Base-by-base conservation (phyloP, 2,329 filamentous ascomycete species). In the Didymella pinodella region DNA sequence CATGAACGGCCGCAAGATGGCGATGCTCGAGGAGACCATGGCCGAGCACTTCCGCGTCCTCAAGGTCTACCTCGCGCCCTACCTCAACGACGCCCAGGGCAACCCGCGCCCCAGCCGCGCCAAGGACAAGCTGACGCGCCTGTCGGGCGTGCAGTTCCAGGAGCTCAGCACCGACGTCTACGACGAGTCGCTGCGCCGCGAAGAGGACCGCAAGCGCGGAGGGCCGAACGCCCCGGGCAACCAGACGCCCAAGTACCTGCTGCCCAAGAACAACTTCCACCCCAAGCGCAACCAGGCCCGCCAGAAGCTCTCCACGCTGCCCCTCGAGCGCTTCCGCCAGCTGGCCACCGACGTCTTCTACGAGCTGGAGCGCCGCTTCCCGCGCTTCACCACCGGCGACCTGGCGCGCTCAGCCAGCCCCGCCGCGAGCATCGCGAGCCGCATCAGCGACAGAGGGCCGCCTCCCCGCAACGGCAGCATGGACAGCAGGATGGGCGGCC, bases 221-320 rank as follows among this genome's bases (percentile, higher is more conserved):
- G 79, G 80, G n/a, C 75, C 74, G 22, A 71, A 84, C 50, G 84
- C 84, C 46, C 80, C 80, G 29, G 77, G 78, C 46, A 80, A 77
- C 67, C 69, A 75, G 47, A 77, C 71, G 65, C 80, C 69, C 76
- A 84, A 76, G 12, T 96, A 88, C 73, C 85, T 99, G 6, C 81
- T 91, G 25, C 92, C 95, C n/a, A 92, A 94, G 75, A 85, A 89
- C 65, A 90, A 88, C 64, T 98, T 98, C 78, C 95, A 99, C 77
- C 93, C 93, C 2, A 99, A 98, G 79, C 90, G 95, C 63, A 99
- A 99, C 75, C 93, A 98, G 77, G 95, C 95, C n/a, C 87, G 95
- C 40, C 93, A 97, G 78, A 96, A 96, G 77, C 86, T 99, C 20
- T 94, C 93, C 0, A 96, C 93, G 0, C 85, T 99, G 14, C 92